Base-by-base conservation (phyloP, 2,329 filamentous ascomycete genomes). In the Fusarium coffeatum region DNA sequence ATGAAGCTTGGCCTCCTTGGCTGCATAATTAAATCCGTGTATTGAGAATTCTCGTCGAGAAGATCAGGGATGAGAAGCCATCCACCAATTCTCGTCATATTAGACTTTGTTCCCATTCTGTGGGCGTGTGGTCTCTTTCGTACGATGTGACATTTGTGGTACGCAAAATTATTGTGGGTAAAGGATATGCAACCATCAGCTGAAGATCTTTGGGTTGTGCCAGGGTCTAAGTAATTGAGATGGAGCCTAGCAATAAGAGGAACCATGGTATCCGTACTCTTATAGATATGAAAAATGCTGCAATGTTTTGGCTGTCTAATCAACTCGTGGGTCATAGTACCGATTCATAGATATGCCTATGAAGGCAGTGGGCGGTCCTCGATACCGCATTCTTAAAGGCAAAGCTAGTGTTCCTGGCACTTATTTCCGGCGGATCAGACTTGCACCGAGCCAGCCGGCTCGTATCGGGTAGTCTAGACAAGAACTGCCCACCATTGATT, bases 401-500 rank as follows among this genome's bases (percentile, higher is more conserved):
- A 22, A 28, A 16, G 46, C 27, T 32, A 49, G 12, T 23, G 28
- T 32, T 18, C 25, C 40, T 43, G 50, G 42, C 41, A 41, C 41
- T 40, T 40, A 22, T 64, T 47, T 37, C 20, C 25, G 37, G n/a
- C 25, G 37, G n/a, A n/a, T 8, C 13, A 46, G 32, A 32, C 23
- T 47, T 50, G 53, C 15, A 41, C 34, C 30, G 22, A 59, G 22
- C 25, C 27, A 47, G 59, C 50, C 42, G 23, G 47, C 45, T 55
- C 42, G 25, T 59, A 34, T 53, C 41, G 20, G 61, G 47, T 37
- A 50, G 28, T 22, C 37, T 37, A 46, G 28, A 27, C 37, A 43
- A 37, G 27, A 23, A 45, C 51, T 22, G 55, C 46, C 63, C 63
- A 40, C 43, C 42, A 40, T 20, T 23, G 43, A 66, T 66, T 55